Base-by-base conservation (phyloP, 2,329 filamentous ascomycete genomes). In the Pseudogymnoascus sp. region DNA sequence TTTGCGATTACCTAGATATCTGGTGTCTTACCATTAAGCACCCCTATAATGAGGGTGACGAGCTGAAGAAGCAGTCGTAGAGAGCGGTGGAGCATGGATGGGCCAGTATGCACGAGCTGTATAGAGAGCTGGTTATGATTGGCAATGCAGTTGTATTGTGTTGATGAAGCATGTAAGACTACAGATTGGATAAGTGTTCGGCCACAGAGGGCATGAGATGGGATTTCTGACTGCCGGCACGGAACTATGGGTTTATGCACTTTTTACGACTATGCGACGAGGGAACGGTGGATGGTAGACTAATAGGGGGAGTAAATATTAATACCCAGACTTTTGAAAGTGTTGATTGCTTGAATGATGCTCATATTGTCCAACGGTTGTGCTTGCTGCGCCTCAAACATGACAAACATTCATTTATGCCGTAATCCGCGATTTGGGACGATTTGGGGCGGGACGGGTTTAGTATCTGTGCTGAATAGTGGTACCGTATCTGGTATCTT, bases 1-100 rank as follows among this genome's bases (percentile, higher is more conserved):
- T 99, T 70, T 99, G 95, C 77, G 95, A 99, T 75, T 96, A 96
- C 75, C 82, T 97, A 66, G 95, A 99, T 74, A 99, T 99, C 69
- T 97, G 92, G 91, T 99, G 95, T 74, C 80, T 99, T 74, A 96
- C 90, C 1, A 99, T 99, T 78, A 99, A 99, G 83, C 87, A 97
- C 70, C 85, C 84, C 21, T 81, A 82, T 67, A 77, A 72, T 62
- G 69, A 75, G 61, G 75, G 77, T 64, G 72, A 73, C 4, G 69
- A 74, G 31, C 65, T 67, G 26, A 73, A 73, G 64, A 72, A 73
- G 64, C 57, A 60, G 37, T n/a, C 26, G 5, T 54, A 54, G 47
- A 54, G n/a, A 10, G 45, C 6, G 45, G 12, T 3, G 21, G 45
- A 16, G 12, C 11, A 11, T 3, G 21, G 47, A 18, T 1, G 47